Percentiles rank a stretch among this genome's conserved stretches.
Conservation (phyloP, 75 land plant species). For the Cunninghamia lanceolata region DNA sequence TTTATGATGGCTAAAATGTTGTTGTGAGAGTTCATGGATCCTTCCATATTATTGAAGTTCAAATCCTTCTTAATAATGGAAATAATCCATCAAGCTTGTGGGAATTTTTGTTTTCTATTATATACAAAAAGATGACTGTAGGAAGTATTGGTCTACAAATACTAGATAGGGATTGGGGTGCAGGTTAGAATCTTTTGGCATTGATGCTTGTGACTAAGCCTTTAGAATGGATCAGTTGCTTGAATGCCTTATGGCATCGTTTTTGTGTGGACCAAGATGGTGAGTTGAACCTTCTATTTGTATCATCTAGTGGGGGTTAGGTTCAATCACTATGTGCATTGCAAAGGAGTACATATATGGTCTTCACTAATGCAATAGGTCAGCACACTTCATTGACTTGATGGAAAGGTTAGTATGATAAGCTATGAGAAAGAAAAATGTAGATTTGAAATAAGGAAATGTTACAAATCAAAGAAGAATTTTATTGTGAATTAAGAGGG, state of each 20-base stretch:
- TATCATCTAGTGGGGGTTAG: conserved; percentile 84
- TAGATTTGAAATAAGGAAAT: no score
- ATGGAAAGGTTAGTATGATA: conserved; percentile 90
- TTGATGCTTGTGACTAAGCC: conserved; percentile 73
- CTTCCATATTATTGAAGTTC: no score
- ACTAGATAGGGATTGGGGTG: conserved; percentile 88
- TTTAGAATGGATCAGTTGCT: conserved; percentile 81
- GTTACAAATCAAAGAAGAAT: no score
- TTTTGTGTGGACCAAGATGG: conserved; percentile 94
- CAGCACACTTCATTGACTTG: conserved; percentile 73
- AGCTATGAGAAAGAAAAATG: no score
- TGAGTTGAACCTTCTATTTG: conserved; percentile 64
- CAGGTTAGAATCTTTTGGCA: conserved; percentile 88
- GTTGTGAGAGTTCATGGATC: no score
- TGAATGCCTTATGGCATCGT: conserved; percentile 83
- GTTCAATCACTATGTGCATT: conserved; percentile 88
- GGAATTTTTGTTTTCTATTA: no score
- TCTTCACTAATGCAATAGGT: conserved; percentile 59
- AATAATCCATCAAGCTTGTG: no score
- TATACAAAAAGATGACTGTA: no score
- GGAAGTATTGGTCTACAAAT: no score
- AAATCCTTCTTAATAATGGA: no score
- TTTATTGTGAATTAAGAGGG: no score
- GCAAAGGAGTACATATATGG: conserved; percentile 88
- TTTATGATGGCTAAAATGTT: no score